Evolutionary conservation across 1,139 yeast genomes (phyloP), one percentile per base, ranked within the genome.

Genomic region (Geotrichum carabidarum): DNA sequence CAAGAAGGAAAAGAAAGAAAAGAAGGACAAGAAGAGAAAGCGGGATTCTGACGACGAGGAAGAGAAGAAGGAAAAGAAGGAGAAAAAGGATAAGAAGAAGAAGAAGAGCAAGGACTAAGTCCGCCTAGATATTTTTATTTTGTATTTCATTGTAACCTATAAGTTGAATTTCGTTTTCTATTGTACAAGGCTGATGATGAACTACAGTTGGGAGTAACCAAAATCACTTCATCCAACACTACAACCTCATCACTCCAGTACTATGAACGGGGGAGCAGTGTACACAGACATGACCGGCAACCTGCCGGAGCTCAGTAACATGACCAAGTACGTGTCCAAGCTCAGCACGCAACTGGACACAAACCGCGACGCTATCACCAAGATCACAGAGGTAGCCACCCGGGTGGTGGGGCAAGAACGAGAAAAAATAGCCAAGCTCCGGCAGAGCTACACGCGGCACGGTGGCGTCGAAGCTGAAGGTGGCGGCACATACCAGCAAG

Each of bases 21-120:
- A 55, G 36, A 52, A 55, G 55, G 49, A 55, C 48, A 46, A 55
- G 17, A 53, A 55, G 52, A 47, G 44, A 42, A 42, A 42, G 44
- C 22, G 44, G 14, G 44, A 40, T 18, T 40, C 44, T 17, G 44
- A 40, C 8, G 44, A 42, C 18, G 53, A 48, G 36, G 30, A 42
- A 34, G 44, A 51, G 43, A 53, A 48, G 35, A 49, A 46, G 45
- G 46, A 49, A 41, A 48, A 48, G 50, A 41, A 35, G 9, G 12
- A 31, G 45, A 42, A 22, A 15, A 42, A 18, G 45, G 35, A 37
- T 37, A 37, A 37, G 17, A 46, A 35, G 41, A 46, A 34, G 30
- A 46, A 36, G 35, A 34, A 36, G 42, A 54, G 44, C 38, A 54
- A 51, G 36, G 27, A 45, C 15, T 14, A 45, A 40, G 22, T 12